Conservation (phyloP, 345 rosid species). For the Sisymbrium altissimum region DNA sequence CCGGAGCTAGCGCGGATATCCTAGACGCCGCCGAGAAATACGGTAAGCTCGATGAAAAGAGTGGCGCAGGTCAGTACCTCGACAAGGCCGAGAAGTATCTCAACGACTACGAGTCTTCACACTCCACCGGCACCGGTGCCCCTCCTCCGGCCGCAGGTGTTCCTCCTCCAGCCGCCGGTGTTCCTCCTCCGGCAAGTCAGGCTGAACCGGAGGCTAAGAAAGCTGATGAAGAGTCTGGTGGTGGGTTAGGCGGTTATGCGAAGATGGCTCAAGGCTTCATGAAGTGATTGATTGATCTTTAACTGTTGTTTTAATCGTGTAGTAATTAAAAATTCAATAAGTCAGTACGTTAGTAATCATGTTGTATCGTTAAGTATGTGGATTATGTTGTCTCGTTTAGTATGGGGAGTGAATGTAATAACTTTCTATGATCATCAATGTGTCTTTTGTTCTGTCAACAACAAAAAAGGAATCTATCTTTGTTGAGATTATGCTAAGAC, state of each 20-base stretch:
- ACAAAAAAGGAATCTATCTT: neutral
- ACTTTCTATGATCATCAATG: neutral
- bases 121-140: constrained; percentile 36
- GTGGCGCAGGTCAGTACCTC: constrained; percentile 54
- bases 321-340: neutral
- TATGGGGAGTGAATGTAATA: neutral
- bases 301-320: neutral
- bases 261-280: constrained; percentile 63
- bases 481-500: neutral
- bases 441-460: neutral
- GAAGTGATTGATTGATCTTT: constrained; percentile 21
- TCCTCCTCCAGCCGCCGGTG: constrained; percentile 6
- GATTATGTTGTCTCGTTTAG: neutral
- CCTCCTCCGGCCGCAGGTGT: constrained; percentile 11
- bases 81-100: constrained; percentile 72
- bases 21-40: constrained; percentile 59
- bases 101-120: constrained; percentile 43
- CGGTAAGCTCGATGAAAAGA: constrained; percentile 61
- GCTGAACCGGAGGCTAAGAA: constrained; percentile 15
- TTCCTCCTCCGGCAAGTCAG: constrained; percentile 5
- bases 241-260: constrained; percentile 48
- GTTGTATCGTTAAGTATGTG: constrained; percentile 1
- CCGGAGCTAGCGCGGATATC: constrained; percentile 61
- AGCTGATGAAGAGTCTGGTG: constrained; percentile 39
- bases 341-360: neutral